Conservation (phyloP, 2,329 filamentous ascomycete genomes). For the Hypoxylon rubiginosum region DNA sequence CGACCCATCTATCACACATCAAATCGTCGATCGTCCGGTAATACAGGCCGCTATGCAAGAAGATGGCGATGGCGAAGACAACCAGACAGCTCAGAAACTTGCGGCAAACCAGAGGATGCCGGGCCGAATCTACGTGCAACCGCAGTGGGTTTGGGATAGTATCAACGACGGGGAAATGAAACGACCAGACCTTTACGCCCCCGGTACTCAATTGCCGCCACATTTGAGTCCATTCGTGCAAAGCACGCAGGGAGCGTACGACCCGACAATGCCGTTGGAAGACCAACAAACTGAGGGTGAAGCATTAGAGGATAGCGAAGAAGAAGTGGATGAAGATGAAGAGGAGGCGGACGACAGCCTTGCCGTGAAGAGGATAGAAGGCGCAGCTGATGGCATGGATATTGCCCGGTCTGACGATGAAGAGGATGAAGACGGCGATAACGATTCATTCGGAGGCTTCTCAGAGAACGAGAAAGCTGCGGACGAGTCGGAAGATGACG, state of each 20-base stretch:
- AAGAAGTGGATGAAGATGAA: constrained; percentile 63
- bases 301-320: constrained; percentile 77
- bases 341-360: constrained; percentile 51
- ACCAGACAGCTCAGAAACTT: constrained; percentile 72
- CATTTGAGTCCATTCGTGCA: constrained; percentile 98
- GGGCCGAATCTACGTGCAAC: constrained; percentile 93
- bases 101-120: constrained; percentile 80
- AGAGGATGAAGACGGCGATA: too few relatives aligned
- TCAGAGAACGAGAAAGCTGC: constrained; percentile 63
- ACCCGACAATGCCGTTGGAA: constrained; percentile 86
- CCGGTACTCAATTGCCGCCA: constrained; percentile 89
- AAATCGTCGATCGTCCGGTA: constrained; percentile 91
- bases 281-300: constrained; percentile 91
- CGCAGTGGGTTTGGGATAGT: constrained; percentile 99
- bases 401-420: constrained; percentile 63
- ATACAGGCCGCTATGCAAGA: constrained; percentile 71
- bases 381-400: constrained; percentile 63
- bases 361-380: constrained; percentile 57
- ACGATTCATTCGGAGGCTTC: constrained; percentile 63
- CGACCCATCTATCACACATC: constrained; percentile 92
- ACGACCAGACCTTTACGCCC: constrained; percentile 87
- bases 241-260: constrained; percentile 86
- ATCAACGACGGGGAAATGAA: constrained; percentile 93
- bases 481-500: constrained; percentile 65
- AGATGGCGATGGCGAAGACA: constrained; percentile 67